A percentile compares a stretch with the other conserved stretches of the same genome.
phyloP scores from a whole-genome alignment of 2,329 filamentous ascomycete species.

The Stagonosporopsis vannaccii region DNA sequence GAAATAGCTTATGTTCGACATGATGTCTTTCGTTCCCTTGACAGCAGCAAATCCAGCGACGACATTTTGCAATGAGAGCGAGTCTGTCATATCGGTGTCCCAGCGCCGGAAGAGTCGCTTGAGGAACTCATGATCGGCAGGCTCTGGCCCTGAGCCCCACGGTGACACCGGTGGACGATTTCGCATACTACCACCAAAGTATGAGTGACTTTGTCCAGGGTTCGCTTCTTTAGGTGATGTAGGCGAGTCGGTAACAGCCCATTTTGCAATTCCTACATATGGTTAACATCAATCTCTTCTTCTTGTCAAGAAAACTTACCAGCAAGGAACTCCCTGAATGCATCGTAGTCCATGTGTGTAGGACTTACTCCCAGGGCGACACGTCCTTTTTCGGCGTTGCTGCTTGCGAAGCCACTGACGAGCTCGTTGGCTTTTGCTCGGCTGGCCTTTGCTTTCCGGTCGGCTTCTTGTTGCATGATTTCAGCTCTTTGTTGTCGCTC shows the following conservation, averaged over 20 bases:
- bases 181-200: slow-evolving; percentile 60
- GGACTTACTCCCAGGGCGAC: slow-evolving; percentile 89
- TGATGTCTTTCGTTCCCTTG: slow-evolving; percentile 93
- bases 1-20: slow-evolving; percentile 97
- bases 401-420: slow-evolving; percentile 56
- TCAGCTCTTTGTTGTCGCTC: slow-evolving; percentile 85
- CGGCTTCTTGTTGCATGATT: slow-evolving; percentile 69
- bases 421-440: slow-evolving; percentile 61
- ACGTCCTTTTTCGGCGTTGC: slow-evolving; percentile 77
- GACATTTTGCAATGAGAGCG: slow-evolving; percentile 86
- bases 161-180: slow-evolving; percentile 56
- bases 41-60: slow-evolving; percentile 89
- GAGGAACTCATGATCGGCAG: slow-evolving; percentile 95
- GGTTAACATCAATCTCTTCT: neutral
- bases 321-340: slow-evolving; percentile 91
- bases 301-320: slow-evolving; percentile 36
- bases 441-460: slow-evolving; percentile 74
- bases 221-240: slow-evolving; percentile 63
- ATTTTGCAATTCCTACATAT: slow-evolving; percentile 75
- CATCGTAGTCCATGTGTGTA: slow-evolving; percentile 96
- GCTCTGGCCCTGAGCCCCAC: slow-evolving; percentile 69
- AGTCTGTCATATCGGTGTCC: slow-evolving; percentile 80
- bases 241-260: slow-evolving; percentile 90
- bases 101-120: slow-evolving; percentile 85
- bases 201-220: slow-evolving; percentile 61